Evolutionary conservation across 352 stramenopile genomes (phyloP).

Genomic region (Phytophthora meadii): DNA sequence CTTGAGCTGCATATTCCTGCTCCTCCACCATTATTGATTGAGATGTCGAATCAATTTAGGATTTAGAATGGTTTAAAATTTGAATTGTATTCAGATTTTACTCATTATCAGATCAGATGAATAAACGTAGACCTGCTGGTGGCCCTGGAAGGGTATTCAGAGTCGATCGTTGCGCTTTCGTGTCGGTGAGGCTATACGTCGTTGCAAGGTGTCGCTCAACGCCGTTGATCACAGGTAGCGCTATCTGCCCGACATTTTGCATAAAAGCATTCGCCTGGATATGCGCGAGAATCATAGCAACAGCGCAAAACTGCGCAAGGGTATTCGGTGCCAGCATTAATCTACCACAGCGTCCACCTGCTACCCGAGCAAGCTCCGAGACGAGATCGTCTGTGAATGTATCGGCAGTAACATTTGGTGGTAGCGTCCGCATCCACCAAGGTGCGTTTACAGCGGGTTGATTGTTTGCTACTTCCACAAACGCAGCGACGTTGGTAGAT

Average conservation of each 20-base stretch:
- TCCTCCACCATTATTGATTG: conserved; percentile 29
- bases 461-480: not conserved
- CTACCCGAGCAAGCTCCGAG: not conserved
- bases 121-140: not conserved
- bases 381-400: not conserved
- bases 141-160: not conserved
- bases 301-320: not conserved
- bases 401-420: not conserved
- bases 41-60: not conserved
- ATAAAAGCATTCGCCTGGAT: not conserved
- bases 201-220: not conserved
- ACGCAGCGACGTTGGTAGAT: not conserved
- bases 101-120: not conserved
- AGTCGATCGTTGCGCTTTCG: not conserved
- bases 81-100: not conserved
- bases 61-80: not conserved
- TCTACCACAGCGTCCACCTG: not conserved
- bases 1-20: conserved; percentile 65
- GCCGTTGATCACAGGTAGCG: not conserved
- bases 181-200: not conserved
- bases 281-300: too few species aligned
- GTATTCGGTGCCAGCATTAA: not conserved
- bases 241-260: not conserved
- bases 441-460: not conserved
- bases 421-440: not conserved